Percentiles rank a stretch among this genome's conserved stretches.
These are phyloP conservation scores for Trichosanthes cucumerina DNA, from an alignment of 306 rosid species.

Conservation along the genomic window DNA sequence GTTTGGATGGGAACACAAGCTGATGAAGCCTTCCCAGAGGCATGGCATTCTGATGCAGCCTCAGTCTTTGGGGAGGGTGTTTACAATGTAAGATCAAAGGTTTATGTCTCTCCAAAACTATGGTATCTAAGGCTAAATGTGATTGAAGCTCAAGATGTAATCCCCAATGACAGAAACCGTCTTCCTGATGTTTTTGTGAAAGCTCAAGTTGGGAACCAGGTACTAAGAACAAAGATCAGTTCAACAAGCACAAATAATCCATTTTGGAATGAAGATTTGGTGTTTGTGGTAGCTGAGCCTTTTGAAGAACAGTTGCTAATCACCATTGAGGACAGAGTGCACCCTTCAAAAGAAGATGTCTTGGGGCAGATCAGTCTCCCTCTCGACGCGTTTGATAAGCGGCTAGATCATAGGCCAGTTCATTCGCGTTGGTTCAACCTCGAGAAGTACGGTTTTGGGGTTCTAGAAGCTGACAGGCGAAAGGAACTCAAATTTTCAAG, in stretches of 20 bases:
- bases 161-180: slow-evolving; percentile 59
- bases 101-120: slow-evolving; percentile 84
- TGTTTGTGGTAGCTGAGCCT: slow-evolving; percentile 90
- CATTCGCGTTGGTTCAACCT: slow-evolving; percentile 92
- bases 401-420: slow-evolving; percentile 74
- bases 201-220: slow-evolving; percentile 81
- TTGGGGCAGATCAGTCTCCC: slow-evolving; percentile 67
- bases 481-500: slow-evolving; percentile 83
- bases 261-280: slow-evolving; percentile 81
- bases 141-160: slow-evolving; percentile 87
- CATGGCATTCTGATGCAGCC: slow-evolving; percentile 95
- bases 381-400: slow-evolving; percentile 53
- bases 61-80: slow-evolving; percentile 74
- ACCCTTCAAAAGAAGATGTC: slow-evolving; percentile 64
- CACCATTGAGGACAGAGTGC: slow-evolving; percentile 63
- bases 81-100: slow-evolving; percentile 73
- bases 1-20: slow-evolving; percentile 99
- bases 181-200: slow-evolving; percentile 60
- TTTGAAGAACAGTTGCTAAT: slow-evolving; percentile 71
- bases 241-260: slow-evolving; percentile 51
- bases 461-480: slow-evolving; percentile 70
- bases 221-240: slow-evolving; percentile 58
- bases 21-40: slow-evolving; percentile 87
- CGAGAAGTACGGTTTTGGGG: slow-evolving; percentile 71
- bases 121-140: slow-evolving; percentile 82